Conservation (phyloP, 345 rosid species). For the Reutealis trisperma region DNA sequence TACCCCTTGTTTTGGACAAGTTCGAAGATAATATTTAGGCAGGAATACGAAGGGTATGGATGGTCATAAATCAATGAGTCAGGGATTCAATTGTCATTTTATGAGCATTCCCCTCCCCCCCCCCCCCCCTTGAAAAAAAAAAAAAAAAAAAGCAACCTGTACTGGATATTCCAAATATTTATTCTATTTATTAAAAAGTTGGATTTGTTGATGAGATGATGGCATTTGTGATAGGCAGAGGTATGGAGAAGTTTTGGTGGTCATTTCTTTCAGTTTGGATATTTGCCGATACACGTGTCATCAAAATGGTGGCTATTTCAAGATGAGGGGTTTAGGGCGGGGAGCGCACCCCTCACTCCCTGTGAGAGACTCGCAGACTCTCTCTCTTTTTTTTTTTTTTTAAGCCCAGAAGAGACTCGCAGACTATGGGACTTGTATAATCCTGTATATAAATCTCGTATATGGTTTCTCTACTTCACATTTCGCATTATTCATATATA, state of each 20-base stretch:
- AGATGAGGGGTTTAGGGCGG: conserved; percentile 67
- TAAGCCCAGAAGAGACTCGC: no score
- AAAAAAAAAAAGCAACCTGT: background rate
- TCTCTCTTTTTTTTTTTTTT: no score
- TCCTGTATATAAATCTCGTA: no score
- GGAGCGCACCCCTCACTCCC: conserved; percentile 18
- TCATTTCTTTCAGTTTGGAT: conserved; percentile 44
- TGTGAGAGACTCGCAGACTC: no score
- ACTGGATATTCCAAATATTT: background rate
- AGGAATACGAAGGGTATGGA: conserved; percentile 9
- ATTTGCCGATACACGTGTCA: conserved; percentile 56
- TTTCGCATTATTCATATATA: no score
- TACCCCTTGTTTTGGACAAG: conserved; percentile 40
- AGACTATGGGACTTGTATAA: no score
- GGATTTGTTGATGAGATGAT: conserved; percentile 60
- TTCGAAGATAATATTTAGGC: conserved; percentile 33
- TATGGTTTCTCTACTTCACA: no score
- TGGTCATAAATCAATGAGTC: background rate
- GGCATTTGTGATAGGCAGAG: conserved; percentile 35
- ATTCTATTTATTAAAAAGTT: background rate
- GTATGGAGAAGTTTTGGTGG: conserved; percentile 66
- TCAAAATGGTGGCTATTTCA: conserved; percentile 27
- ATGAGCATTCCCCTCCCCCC: no score
- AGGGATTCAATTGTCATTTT: conserved; percentile 14
- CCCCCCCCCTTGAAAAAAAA: no score